phyloP scores from a whole-genome alignment of 2,329 filamentous ascomycete genomes.

The Talaromyces sp. region DNA sequence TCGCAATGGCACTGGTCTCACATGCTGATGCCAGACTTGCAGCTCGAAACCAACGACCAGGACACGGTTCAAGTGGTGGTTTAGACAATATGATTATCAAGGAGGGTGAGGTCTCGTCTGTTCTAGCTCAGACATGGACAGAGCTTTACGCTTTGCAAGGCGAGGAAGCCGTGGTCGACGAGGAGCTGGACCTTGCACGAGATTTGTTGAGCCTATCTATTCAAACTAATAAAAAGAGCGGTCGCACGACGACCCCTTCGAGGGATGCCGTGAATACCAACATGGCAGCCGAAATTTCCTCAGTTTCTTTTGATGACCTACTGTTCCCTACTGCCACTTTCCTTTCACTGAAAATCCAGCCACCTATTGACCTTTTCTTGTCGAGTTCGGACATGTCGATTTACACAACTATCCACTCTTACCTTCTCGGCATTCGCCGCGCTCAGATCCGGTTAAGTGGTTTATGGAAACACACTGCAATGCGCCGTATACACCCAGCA shows the following conservation, averaged over 20 bases:
- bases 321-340: conserved; percentile 71
- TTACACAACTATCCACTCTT: conserved; percentile 82
- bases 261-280: conserved; percentile 16
- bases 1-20: conserved; percentile 77
- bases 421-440: conserved; percentile 77
- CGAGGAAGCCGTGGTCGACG: conserved; percentile 68
- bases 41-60: conserved; percentile 64
- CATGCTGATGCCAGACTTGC: conserved; percentile 77
- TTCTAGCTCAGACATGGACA: conserved; percentile 73
- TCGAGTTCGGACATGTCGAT: conserved; percentile 67
- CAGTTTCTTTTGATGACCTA: conserved; percentile 64
- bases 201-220: conserved; percentile 63
- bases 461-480: conserved; percentile 77
- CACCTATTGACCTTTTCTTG: conserved; percentile 85
- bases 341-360: conserved; percentile 66
- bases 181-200: conserved; percentile 75
- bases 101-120: conserved; percentile 76
- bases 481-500: conserved; percentile 71
- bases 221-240: conserved; percentile 30
- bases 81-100: conserved; percentile 67
- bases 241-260: conserved; percentile 19
- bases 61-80: conserved; percentile 42
- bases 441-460: conserved; percentile 79
- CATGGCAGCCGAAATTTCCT: conserved; percentile 33
- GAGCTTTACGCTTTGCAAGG: conserved; percentile 70